Percentiles rank a stretch among this genome's conserved stretches.
These are phyloP conservation scores for Cladosporium sp. DNA, from an alignment of 2,329 filamentous ascomycete genomes.

Conservation along the genomic window DNA sequence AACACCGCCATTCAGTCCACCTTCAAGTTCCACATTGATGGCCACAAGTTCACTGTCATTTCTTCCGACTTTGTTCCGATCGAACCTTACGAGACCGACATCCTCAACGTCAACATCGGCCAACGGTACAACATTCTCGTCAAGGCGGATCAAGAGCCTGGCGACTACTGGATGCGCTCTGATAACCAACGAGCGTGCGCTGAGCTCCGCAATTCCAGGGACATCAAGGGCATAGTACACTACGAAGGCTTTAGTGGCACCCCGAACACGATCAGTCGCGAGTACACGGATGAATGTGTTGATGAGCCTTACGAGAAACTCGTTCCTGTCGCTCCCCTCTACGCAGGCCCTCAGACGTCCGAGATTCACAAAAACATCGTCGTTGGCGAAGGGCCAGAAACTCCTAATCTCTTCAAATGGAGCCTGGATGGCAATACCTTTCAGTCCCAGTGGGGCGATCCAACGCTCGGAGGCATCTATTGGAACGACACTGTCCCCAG, in stretches of 20 bases:
- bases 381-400: slow-evolving; percentile 29
- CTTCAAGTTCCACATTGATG: slow-evolving; percentile 42
- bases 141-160: slow-evolving; percentile 24
- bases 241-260: slow-evolving; percentile 30
- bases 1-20: slow-evolving; percentile 37
- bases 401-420: slow-evolving; percentile 37
- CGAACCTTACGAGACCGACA: slow-evolving; percentile 33
- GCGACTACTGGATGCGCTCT: slow-evolving; percentile 31
- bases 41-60: slow-evolving; percentile 37
- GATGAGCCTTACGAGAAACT: slow-evolving; percentile 38
- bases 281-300: slow-evolving; percentile 32
- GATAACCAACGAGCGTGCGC: slow-evolving; percentile 39
- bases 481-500: slow-evolving; percentile 32
- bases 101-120: slow-evolving; percentile 35
- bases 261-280: slow-evolving; percentile 31
- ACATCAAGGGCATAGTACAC: slow-evolving; percentile 34
- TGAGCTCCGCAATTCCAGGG: slow-evolving; percentile 11
- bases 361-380: slow-evolving; percentile 28
- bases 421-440: slow-evolving; percentile 39
- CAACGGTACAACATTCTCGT: slow-evolving; percentile 32
- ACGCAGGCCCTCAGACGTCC: slow-evolving; percentile 25
- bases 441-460: slow-evolving; percentile 33
- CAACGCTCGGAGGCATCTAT: slow-evolving; percentile 23
- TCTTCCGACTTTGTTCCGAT: slow-evolving; percentile 36
- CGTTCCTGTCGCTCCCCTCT: slow-evolving; percentile 30